Evolutionary conservation across 768 basidiomycete species (phyloP), one percentile per base, ranked within the genome.

Genomic region (Rhodotorula sphaerocarpa): DNA sequence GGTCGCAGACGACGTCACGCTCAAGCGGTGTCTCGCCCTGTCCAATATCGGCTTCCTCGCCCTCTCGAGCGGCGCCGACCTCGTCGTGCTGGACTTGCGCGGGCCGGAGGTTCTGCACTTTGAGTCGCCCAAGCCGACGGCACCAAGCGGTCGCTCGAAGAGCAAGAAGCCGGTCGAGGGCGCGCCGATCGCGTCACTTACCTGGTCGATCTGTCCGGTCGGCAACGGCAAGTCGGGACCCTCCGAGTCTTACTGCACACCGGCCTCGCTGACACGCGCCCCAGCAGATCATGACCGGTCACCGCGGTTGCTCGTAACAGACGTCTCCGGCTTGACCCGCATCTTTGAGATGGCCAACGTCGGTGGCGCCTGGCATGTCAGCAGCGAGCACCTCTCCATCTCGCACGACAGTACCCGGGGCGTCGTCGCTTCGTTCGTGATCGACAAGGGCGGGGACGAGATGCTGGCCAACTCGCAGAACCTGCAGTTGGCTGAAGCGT

Each of bases 1-100:
- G 11, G 44, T 42, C 2, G 41, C 56, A 21, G n/a, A 41, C 47
- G 47, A 42, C 23, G 3, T 31, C 28, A 28, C 47, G 6, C 16
- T 36, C 30, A 47, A 44, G 28, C 52, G 80, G 7, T 79, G 81
- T 25, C 82, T 80, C 71, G 83, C 85, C 10, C 73, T 87, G 18
- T 84, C 84, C 16, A 84, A 89, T 72, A 81, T 87, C 51, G 90
- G 90, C 7, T 89, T 92, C 74, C 74, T 89, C 47, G 87, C 89
- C 3, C 83, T 85, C 5, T 88, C 86, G 73, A 72, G 74, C 9
- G 80, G 81, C 51, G 83, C 82, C 2, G 77, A 80, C 3, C 59
- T 92, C 27, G 75, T 80, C 39, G 76, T 90, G 36, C 73, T 90
- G 23, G 86, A 91, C 71, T 79, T 90, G 79, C 80, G 87, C 28